Evolutionary conservation across 176 grass and related monocot species (phyloP).

Genomic region (Microstegium vimineum): DNA sequence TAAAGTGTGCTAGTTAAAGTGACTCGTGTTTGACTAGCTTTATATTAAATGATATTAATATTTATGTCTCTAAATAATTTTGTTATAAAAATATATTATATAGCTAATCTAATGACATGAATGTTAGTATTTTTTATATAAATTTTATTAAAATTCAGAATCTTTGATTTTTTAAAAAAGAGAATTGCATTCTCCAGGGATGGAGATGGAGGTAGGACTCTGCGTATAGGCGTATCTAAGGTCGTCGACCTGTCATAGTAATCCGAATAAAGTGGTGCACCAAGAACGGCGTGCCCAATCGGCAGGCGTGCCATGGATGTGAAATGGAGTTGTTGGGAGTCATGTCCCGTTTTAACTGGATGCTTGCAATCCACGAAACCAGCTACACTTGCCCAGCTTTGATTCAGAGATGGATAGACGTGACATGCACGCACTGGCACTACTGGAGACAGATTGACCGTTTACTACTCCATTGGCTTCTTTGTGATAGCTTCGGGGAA

Average conservation of each 20-base stretch:
- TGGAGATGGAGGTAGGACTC: too few species aligned
- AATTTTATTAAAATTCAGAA: too few species aligned
- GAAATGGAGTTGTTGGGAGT: slow-evolving; percentile 34
- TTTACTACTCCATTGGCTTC: background rate
- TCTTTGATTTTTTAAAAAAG: too few species aligned
- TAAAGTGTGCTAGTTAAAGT: too few species aligned
- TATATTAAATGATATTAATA: too few species aligned
- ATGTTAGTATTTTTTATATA: too few species aligned
- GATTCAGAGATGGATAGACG: slow-evolving; percentile 1
- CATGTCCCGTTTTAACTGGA: slow-evolving; percentile 15
- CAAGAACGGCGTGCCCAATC: background rate
- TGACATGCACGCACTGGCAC: slow-evolving; percentile 16
- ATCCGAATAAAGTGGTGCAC: slow-evolving; percentile 13
- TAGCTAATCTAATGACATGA: too few species aligned
- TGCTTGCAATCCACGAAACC: slow-evolving; percentile 37
- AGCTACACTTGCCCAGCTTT: slow-evolving; percentile 14
- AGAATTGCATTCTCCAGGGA: too few species aligned
- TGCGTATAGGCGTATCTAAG: background rate
- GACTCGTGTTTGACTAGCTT: too few species aligned
- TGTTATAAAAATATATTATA: too few species aligned
- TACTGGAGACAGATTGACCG: background rate
- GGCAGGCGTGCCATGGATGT: slow-evolving; percentile 29
- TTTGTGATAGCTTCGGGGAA: slow-evolving; percentile 10
- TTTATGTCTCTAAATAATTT: too few species aligned
- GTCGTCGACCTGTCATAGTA: background rate